Evolutionary conservation across 1,284 basidiomycete species (phyloP).

Genomic region (Ustilago loliicola): DNA sequence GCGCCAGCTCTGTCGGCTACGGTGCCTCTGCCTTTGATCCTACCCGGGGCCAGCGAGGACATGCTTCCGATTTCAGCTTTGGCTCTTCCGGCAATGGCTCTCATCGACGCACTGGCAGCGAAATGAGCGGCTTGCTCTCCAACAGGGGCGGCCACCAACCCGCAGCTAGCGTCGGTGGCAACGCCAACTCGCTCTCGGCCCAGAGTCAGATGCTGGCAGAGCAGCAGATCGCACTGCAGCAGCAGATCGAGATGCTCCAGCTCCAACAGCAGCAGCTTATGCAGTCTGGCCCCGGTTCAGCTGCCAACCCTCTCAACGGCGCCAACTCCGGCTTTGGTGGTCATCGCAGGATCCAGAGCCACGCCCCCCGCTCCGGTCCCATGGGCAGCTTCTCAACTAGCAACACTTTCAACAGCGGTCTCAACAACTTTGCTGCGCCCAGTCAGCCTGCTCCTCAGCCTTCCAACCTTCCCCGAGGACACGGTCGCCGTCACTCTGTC

Average conservation of each 20-base stretch:
- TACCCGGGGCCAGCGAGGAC: slow-evolving; percentile 47
- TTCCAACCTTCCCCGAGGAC: slow-evolving; percentile 75
- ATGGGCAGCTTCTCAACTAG: slow-evolving; percentile 73
- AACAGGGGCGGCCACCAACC: slow-evolving; percentile 45
- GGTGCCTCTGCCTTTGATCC: slow-evolving; percentile 60
- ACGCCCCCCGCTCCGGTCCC: slow-evolving; percentile 76
- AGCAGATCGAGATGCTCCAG: slow-evolving; percentile 72
- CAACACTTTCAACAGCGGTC: slow-evolving; percentile 28
- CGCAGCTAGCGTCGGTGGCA: slow-evolving; percentile 82
- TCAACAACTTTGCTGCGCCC: slow-evolving; percentile 36
- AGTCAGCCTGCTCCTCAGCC: slow-evolving; percentile 25
- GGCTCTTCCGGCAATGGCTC: slow-evolving; percentile 33
- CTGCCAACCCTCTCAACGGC: slow-evolving; percentile 30
- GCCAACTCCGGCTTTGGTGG: slow-evolving; percentile 34
- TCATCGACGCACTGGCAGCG: slow-evolving; percentile 61
- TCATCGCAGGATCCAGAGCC: slow-evolving; percentile 90
- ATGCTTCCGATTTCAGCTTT: slow-evolving; percentile 41
- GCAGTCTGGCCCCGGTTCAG: slow-evolving; percentile 31
- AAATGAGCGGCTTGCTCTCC: slow-evolving; percentile 52
- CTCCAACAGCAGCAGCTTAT: slow-evolving; percentile 72
- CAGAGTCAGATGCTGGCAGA: slow-evolving; percentile 76
- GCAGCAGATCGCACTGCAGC: slow-evolving; percentile 72
- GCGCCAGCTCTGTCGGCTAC: slow-evolving; percentile 60
- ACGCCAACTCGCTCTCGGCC: slow-evolving; percentile 72
- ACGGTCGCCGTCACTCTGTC: slow-evolving; percentile 92